Evolutionary conservation across 768 basidiomycete species (phyloP), one percentile per base, ranked within the genome.

Genomic region (Hericium rajendrae): DNA sequence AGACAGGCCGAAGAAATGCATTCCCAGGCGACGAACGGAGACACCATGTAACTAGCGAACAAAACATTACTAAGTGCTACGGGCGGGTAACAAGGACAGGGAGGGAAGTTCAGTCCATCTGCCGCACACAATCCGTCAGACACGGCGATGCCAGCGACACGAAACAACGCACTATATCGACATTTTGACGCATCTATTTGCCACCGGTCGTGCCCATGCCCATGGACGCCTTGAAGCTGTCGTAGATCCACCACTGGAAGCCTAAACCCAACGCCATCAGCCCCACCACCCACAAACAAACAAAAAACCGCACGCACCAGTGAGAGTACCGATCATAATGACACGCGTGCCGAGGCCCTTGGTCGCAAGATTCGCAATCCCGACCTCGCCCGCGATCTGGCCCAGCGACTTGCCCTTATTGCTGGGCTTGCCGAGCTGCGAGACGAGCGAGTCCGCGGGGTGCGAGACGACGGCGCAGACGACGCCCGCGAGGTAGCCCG

Each of bases 211-310:
- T 91, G 59, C 89, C 89, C 71, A 91, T 77, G 67, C 89, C 89
- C 85, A 91, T 86, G 54, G 84, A 69, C 24, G 80, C 58, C 78
- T 92, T 92, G 82, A 91, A 92, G 53, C 81, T 76, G 69, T 92
- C 91, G 70, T 92, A 93, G 73, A 93, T 91, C 88, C 90, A 91
- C 89, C 88, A 91, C 78, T 91, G 87, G 86, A 89, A 89, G 67
- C 88, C 91, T 75, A n/a, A n/a, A n/a, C n/a, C n/a, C n/a, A n/a
- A n/a, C n/a, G n/a, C n/a, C n/a, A n/a, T n/a, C n/a, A n/a, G n/a
- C n/a, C n/a, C n/a, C n/a, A 43, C 15, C 39, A 48, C 57, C 20
- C 48, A 51, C 68, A 38, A 37, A 51, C 20, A 16, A 20, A 40
- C 13, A 26, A 39, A 28, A 32, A 6, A 18, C 38, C 11, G n/a